phyloP scores from a whole-genome alignment of 495 filamentous ascomycete species.

The Pyrenula massariospora region DNA sequence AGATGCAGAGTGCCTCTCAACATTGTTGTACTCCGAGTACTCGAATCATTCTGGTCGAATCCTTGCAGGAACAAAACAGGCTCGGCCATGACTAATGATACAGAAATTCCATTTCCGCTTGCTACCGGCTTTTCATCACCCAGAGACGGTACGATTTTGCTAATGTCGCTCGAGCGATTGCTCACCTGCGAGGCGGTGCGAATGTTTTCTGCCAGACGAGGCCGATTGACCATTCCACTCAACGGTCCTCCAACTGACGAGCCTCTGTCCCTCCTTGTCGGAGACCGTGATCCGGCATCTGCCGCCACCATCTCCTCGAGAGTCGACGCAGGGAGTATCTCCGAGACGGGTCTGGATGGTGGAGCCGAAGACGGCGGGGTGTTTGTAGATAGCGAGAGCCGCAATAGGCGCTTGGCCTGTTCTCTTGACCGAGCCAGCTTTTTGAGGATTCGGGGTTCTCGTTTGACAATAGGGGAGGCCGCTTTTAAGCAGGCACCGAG shows the following conservation, averaged over 20 bases:
- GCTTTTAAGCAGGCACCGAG: not conserved
- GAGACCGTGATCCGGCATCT: conserved; percentile 6
- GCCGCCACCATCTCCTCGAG: conserved; percentile 18
- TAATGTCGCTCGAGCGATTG: conserved; percentile 15
- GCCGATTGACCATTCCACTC: conserved; percentile 22
- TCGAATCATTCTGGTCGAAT: conserved; percentile 70
- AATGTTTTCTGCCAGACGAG: conserved; percentile 16
- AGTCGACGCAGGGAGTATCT: conserved; percentile 25
- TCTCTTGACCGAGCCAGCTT: conserved; percentile 37
- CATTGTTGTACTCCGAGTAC: conserved; percentile 64
- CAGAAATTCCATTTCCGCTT: conserved; percentile 58
- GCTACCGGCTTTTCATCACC: conserved; percentile 57
- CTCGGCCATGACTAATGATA: conserved; percentile 71
- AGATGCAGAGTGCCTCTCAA: conserved; percentile 75
- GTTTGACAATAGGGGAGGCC: not conserved
- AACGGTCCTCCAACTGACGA: conserved; percentile 17
- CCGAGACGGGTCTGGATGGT: conserved; percentile 26
- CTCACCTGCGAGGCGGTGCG: conserved; percentile 9
- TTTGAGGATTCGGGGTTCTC: conserved; percentile 3
- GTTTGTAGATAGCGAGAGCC: conserved; percentile 19
- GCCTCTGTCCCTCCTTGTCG: conserved; percentile 16
- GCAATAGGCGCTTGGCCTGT: conserved; percentile 38
- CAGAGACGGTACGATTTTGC: conserved; percentile 22
- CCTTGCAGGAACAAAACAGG: conserved; percentile 84
- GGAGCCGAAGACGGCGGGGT: conserved; percentile 14